Evolutionary conservation across 345 rosid genomes (phyloP), one percentile per base, ranked within the genome.

Genomic region (Trapa bicornis): DNA sequence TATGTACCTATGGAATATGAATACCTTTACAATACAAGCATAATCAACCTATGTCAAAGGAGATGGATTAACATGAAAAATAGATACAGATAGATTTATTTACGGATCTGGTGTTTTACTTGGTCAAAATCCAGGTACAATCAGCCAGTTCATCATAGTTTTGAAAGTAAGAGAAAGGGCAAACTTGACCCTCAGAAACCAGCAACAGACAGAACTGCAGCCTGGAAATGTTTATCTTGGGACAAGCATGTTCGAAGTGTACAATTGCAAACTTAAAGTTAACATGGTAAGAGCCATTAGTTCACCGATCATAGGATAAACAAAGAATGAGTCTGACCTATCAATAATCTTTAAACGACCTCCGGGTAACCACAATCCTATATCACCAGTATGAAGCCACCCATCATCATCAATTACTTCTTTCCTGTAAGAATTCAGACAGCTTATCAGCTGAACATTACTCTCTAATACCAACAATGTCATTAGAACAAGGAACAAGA

Each of bases 361-460:
- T 68, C 93, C 93, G 12, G 87, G 82, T 29, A 89, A 68, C 99
- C 99, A 94, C 72, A 78, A 81, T 61, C 97, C 97, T 57, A 94
- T 86, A 65, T 91, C 99, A 74, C 97, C 99, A 2, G 99, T 86
- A 72, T 91, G 99, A 74, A 94, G 83, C 99, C 99, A 91, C 73
- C 93, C 93, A 43, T 86, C 96, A 73, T 84, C 96, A 83, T 91
- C 96, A 58, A 89, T 65, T 57, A 85, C 92, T 75, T 94, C 96
- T 84, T 81, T 86, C 87, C 99, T 94, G 83, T 78, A 68, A 66
- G 74, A 65, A 42, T 67, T 67, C 47, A 35, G 70, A 45, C 2
- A 58, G 2, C 33, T 32, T 58, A 16, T 32, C 32, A 32, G 37
- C 8, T 58, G 63, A 63, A 58, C 65, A 63, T 52, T 66, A 0